Conservation (phyloP, 2,329 filamentous ascomycete species). For the Pseudogymnoascus sp. region DNA sequence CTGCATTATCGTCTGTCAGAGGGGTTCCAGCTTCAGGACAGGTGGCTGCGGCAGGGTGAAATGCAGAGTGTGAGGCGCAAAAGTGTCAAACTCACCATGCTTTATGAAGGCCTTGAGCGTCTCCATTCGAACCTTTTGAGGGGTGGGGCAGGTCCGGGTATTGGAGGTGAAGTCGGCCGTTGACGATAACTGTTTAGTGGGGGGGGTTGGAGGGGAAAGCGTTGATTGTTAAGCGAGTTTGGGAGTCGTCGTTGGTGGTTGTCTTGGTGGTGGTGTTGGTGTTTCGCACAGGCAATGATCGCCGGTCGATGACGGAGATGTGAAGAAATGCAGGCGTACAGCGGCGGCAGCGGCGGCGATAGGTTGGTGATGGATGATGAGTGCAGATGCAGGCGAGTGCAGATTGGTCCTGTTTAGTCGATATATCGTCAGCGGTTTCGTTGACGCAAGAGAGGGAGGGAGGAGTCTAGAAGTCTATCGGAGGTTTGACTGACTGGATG, state of each 20-base stretch:
- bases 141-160: background rate
- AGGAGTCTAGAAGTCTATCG: background rate
- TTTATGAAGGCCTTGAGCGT: conserved; percentile 10
- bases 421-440: background rate
- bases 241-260: background rate
- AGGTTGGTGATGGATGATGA: background rate
- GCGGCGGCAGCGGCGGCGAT: background rate
- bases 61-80: background rate
- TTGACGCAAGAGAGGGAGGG: background rate
- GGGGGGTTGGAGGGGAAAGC: background rate
- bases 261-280: background rate
- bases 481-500: background rate
- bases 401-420: background rate
- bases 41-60: background rate
- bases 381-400: background rate
- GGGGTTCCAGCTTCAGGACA: background rate
- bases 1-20: conserved; percentile 29
- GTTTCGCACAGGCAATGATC: conserved; percentile 4
- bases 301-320: conserved; percentile 4
- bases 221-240: background rate
- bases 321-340: background rate
- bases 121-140: conserved; percentile 6
- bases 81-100: background rate
- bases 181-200: conserved; percentile 2
- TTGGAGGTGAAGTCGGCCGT: background rate